Conservation (phyloP, 768 basidiomycete genomes). For the Tricholoma terreum region DNA sequence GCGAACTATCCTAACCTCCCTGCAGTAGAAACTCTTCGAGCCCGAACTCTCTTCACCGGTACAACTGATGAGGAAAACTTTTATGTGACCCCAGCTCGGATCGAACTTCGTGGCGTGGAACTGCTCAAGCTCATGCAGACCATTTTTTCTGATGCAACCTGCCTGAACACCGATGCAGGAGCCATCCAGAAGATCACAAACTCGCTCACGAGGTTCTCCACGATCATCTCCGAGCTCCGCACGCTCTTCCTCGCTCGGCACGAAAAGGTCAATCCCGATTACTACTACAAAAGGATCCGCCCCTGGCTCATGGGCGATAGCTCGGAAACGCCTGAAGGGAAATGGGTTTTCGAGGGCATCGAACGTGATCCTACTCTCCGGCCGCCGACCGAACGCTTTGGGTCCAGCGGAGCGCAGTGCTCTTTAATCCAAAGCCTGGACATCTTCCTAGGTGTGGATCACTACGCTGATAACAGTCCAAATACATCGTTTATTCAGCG, state of each 20-base stretch:
- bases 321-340: constrained; percentile 40
- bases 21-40: constrained; percentile 58
- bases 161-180: constrained; percentile 77
- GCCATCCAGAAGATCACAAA: constrained; percentile 58
- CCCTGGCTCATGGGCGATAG: constrained; percentile 88
- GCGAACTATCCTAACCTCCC: constrained; percentile 23
- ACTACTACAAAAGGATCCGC: constrained; percentile 72
- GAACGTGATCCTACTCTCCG: constrained; percentile 37
- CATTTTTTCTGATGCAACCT: constrained; percentile 24
- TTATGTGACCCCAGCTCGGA: constrained; percentile 84
- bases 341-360: constrained; percentile 58
- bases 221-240: constrained; percentile 64
- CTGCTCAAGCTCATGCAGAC: constrained; percentile 83
- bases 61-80: constrained; percentile 86
- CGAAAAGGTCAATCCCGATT: constrained; percentile 57
- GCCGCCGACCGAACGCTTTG: constrained; percentile 59
- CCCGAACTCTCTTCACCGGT: constrained; percentile 72
- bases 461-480: constrained; percentile 28
- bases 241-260: constrained; percentile 60
- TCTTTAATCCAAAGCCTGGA: constrained; percentile 74
- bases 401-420: constrained; percentile 85
- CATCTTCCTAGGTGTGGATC: constrained; percentile 69
- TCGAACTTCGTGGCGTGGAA: constrained; percentile 86
- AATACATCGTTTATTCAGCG: constrained; percentile 56
- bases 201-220: constrained; percentile 64